A percentile compares a stretch with the other conserved stretches of the same genome.
These are phyloP conservation scores for Ilyonectria sp. DNA, from an alignment of 2,329 filamentous ascomycete species.

Conservation along the genomic window DNA sequence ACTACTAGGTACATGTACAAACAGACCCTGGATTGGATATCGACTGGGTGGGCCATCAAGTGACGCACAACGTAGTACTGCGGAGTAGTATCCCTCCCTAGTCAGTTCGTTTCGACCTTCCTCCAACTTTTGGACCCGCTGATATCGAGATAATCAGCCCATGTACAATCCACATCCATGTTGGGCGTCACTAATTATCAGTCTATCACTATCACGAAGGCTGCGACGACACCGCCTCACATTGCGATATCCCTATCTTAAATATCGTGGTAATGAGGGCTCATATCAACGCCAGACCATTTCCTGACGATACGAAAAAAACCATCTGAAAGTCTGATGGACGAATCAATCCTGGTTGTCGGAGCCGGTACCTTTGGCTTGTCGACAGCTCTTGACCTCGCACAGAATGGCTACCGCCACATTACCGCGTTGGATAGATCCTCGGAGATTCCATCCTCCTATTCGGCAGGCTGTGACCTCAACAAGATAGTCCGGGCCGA, in stretches of 20 bases:
- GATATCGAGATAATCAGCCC: constrained; percentile 1
- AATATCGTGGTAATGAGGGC: neutral
- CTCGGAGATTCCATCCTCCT: constrained; percentile 9
- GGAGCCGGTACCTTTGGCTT: constrained; percentile 53
- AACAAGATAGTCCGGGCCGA: constrained; percentile 74
- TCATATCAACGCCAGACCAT: neutral
- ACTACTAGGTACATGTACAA: neutral
- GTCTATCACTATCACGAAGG: neutral
- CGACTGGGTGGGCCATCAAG: neutral
- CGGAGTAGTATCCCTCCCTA: neutral
- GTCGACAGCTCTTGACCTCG: constrained; percentile 48
- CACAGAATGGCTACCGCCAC: constrained; percentile 47
- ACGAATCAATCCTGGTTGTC: constrained; percentile 42
- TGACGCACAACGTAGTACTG: neutral
- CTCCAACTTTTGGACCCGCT: neutral
- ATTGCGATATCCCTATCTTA: neutral
- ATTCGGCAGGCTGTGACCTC: constrained; percentile 70
- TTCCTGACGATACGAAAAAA: neutral
- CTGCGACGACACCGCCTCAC: neutral
- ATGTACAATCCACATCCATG: neutral
- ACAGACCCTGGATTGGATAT: neutral
- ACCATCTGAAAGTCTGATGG: neutral
- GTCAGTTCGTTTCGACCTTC: constrained; percentile 4
- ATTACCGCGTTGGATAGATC: constrained; percentile 54
- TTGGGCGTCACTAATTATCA: neutral